These are phyloP conservation scores for Bipolaris sorokiniana DNA, from an alignment of 2,329 filamentous ascomycete species.

Conservation along the genomic window DNA sequence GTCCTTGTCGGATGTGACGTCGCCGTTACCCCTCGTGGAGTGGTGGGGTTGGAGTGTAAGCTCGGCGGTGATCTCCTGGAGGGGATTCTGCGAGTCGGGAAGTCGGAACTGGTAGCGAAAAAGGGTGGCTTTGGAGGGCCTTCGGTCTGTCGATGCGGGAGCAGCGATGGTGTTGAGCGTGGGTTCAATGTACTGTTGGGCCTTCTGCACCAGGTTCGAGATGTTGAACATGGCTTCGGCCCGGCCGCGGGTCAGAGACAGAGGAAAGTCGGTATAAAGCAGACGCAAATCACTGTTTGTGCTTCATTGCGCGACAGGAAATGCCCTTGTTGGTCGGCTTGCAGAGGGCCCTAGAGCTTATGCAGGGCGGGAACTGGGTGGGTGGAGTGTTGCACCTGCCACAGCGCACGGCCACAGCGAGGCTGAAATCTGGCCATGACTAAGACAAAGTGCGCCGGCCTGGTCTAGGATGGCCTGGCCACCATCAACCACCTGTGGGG, in stretches of 20 bases:
- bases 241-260: conserved; percentile 17
- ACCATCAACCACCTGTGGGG: background rate
- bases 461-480: background rate
- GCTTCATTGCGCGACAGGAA: conserved; percentile 38
- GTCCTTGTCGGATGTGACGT: conserved; percentile 62
- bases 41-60: conserved; percentile 79
- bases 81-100: conserved; percentile 86
- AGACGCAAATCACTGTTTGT: conserved; percentile 13
- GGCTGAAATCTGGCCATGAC: conserved; percentile 14
- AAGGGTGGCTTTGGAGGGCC: conserved; percentile 87
- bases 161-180: conserved; percentile 69
- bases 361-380: conserved; percentile 18
- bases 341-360: conserved; percentile 18
- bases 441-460: conserved; percentile 8
- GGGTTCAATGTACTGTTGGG: conserved; percentile 92
- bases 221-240: conserved; percentile 56
- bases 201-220: conserved; percentile 89
- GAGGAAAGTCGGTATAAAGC: conserved; percentile 21
- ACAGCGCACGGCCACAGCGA: conserved; percentile 18
- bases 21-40: conserved; percentile 53
- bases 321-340: conserved; percentile 21
- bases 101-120: conserved; percentile 98
- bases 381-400: conserved; percentile 15
- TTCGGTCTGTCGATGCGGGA: conserved; percentile 71
- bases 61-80: conserved; percentile 96